phyloP scores from a whole-genome alignment of 1,284 basidiomycete species.

The Apiotrichum brassicae region DNA sequence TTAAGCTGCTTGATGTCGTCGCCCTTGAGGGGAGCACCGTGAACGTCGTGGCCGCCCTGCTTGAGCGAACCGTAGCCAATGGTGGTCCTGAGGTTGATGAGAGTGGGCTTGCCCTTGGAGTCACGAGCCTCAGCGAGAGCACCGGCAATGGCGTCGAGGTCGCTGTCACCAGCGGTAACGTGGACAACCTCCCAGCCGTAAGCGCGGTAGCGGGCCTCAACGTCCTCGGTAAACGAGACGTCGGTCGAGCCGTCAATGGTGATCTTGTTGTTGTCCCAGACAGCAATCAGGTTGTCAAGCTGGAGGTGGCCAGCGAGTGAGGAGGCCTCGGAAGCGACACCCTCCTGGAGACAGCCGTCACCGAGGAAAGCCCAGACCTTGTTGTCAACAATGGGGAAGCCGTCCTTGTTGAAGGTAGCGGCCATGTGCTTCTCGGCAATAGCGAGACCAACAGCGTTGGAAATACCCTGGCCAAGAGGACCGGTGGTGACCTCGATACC shows the following conservation, averaged over 20 bases:
- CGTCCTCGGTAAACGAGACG: conserved; percentile 90
- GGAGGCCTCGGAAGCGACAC: conserved; percentile 82
- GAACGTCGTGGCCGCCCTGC: conserved; percentile 87
- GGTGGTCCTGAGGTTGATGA: conserved; percentile 80
- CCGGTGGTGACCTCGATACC: conserved; percentile 96
- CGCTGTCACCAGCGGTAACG: conserved; percentile 78
- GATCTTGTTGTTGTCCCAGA: conserved; percentile 91
- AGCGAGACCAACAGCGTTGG: conserved; percentile 86
- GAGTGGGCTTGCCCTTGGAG: conserved; percentile 73
- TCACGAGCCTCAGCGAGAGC: conserved; percentile 72
- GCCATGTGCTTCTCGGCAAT: conserved; percentile 86
- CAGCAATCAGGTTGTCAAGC: conserved; percentile 83
- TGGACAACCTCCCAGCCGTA: conserved; percentile 92
- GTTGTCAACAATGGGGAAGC: conserved; percentile 79
- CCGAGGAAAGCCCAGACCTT: conserved; percentile 86
- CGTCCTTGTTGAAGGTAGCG: conserved; percentile 82
- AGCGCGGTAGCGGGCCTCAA: conserved; percentile 75
- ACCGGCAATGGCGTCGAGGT: conserved; percentile 69
- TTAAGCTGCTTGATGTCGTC: conserved; percentile 85
- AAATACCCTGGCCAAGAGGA: conserved; percentile 89
- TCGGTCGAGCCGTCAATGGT: conserved; percentile 92
- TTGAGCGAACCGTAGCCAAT: conserved; percentile 90
- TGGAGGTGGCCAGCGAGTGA: conserved; percentile 87
- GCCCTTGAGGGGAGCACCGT: conserved; percentile 85
- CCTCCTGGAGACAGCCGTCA: conserved; percentile 95